Evolutionary conservation across 768 basidiomycete species (phyloP).

Genomic region (Mycena kentingensis): DNA sequence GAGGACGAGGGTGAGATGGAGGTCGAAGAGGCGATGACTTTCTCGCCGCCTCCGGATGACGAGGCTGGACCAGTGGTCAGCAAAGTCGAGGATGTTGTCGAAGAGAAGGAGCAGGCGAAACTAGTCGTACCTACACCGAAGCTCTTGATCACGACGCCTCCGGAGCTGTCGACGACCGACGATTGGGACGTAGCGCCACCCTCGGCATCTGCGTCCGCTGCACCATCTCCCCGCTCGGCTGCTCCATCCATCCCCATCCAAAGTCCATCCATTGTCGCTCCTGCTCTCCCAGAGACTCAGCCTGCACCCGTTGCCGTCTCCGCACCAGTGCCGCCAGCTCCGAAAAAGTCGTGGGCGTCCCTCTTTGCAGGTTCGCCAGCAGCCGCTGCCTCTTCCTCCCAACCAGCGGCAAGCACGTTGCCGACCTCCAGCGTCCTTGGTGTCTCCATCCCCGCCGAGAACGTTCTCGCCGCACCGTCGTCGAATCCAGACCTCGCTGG

Average conservation of each 20-base stretch:
- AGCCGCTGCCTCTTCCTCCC: constrained; percentile 29
- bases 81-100: not conserved
- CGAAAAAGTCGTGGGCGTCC: constrained; percentile 76
- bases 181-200: constrained; percentile 6
- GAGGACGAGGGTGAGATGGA: constrained; percentile 32
- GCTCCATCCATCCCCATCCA: constrained; percentile 10
- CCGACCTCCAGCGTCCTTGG: too few species aligned
- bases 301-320: constrained; percentile 13
- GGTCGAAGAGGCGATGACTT: not conserved
- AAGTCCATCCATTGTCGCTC: constrained; percentile 2
- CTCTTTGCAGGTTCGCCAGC: constrained; percentile 36
- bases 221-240: constrained; percentile 13
- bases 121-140: constrained; percentile 48
- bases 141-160: not conserved
- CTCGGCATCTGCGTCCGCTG: constrained; percentile 19
- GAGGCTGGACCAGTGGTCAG: constrained; percentile 6
- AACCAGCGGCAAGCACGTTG: not conserved
- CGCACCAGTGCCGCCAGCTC: constrained; percentile 32
- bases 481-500: too few species aligned
- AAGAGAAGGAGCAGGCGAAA: constrained; percentile 28
- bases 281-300: constrained; percentile 8
- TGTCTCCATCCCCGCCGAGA: too few species aligned
- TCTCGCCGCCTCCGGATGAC: not conserved
- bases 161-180: constrained; percentile 6
- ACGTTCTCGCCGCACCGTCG: too few species aligned